Evolutionary conservation across 2,329 filamentous ascomycete genomes (phyloP), one percentile per base, ranked within the genome.

Genomic region (Blastomyces parvus): DNA sequence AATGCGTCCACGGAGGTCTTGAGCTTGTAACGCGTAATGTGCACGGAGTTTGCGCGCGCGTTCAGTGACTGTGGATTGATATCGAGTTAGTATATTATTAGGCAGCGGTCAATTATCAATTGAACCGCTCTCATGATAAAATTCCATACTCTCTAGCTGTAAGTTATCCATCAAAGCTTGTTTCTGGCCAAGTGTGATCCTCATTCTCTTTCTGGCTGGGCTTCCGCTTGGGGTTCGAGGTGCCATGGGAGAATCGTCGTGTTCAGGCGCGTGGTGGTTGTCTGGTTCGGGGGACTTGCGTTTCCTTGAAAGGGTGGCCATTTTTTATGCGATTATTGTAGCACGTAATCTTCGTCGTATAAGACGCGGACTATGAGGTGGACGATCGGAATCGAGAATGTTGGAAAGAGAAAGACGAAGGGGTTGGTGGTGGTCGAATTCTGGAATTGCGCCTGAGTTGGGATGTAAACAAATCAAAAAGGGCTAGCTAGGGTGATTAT

Each of bases 121-220:
- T 48, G n/a, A 22, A 48, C 3, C 19, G 22, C 17, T 27, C 7
- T 27, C n/a, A 50, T 50, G 22, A 22, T 27, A 25, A 50, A 74
- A 17, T 1, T 36, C 17, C 86, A 66, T 82, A 96, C 91, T 85
- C 77, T 97, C 91, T 50, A 96, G 82, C 72, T 96, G 90, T 48
- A 96, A 77, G 70, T 97, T 96, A 71, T 96, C 90, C 64, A 96
- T 88, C 60, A 96, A 79, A 13, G 89, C 88, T 75, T 94, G 89
- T 76, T 96, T 96, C 74, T 96, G 90, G 50, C 82, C 81, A 63
- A 84, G 74, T 2, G 86, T 86, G 66, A 93, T 83, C 53, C 82
- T 84, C 64, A 83, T 77, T 70, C 78, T 82, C 77, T 84, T 88
- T 75, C 83, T 87, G 62, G 83, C 81, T 1, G 88, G 87, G 70